A percentile compares a stretch with the other conserved stretches of the same genome.
These are phyloP conservation scores for Claviceps pusilla DNA, from an alignment of 2,329 filamentous ascomycete species.

Conservation along the genomic window DNA sequence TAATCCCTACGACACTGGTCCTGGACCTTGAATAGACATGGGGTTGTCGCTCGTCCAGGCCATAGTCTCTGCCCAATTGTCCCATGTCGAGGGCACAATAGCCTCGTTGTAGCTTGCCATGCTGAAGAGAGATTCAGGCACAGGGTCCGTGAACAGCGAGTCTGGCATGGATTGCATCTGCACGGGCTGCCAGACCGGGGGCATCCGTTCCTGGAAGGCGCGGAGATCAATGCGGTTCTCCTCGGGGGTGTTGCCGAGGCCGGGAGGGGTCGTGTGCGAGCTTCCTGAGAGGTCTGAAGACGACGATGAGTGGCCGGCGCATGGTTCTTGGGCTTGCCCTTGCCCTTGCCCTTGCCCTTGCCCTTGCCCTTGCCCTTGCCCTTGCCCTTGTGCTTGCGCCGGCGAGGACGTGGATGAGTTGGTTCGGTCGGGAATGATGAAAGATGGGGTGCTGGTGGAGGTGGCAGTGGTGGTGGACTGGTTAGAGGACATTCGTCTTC, in stretches of 20 bases:
- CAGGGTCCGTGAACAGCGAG: conserved; percentile 14
- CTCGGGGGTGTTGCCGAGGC: conserved; percentile 21
- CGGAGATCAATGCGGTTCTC: conserved; percentile 22
- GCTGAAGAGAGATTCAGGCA: conserved; percentile 10
- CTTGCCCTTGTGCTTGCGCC: background rate
- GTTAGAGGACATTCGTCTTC: conserved; percentile 17
- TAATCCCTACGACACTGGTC: no score
- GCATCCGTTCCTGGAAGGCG: conserved; percentile 18
- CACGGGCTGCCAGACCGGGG: conserved; percentile 15
- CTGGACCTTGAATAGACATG: background rate
- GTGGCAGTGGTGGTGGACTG: background rate
- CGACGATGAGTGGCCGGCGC: background rate
- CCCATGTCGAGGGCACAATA: conserved; percentile 4
- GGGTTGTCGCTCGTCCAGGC: background rate
- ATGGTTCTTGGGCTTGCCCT: background rate
- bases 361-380: background rate
- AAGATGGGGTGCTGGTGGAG: background rate
- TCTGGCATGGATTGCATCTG: conserved; percentile 13
- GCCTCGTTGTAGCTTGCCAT: background rate
- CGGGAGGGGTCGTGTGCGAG: conserved; percentile 18
- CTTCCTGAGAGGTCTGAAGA: conserved; percentile 8
- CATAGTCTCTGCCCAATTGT: conserved; percentile 12
- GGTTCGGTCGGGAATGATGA: conserved; percentile 18
- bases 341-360: background rate
- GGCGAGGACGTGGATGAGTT: conserved; percentile 16